Percentiles rank a stretch among this genome's conserved stretches.
phyloP scores from a whole-genome alignment of 306 rosid genomes.

The Quercus parvula region DNA sequence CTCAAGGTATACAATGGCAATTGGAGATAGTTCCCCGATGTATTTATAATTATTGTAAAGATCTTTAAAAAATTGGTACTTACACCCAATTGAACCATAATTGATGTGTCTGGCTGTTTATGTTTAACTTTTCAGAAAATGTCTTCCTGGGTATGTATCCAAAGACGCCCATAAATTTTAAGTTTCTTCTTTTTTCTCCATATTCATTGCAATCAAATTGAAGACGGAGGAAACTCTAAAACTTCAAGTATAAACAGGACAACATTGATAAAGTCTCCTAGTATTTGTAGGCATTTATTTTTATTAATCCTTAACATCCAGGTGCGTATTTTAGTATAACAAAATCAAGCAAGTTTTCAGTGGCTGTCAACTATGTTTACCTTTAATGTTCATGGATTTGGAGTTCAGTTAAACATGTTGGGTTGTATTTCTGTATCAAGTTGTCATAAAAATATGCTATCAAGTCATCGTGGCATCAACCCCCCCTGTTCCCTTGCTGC shows the following conservation, averaged over 20 bases:
- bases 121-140: not conserved
- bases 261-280: not conserved
- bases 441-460: not conserved
- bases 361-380: not conserved
- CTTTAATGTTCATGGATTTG: not conserved
- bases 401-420: not conserved
- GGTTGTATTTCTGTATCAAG: not conserved
- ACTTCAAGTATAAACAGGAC: not conserved
- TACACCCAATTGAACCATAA: not conserved
- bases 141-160: not conserved
- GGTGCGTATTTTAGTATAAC: too few species aligned
- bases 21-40: constrained; percentile 6
- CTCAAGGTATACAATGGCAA: constrained; percentile 54
- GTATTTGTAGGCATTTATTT: not conserved
- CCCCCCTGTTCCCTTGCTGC: not conserved
- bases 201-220: not conserved
- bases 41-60: not conserved
- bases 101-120: not conserved
- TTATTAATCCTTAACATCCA: too few species aligned
- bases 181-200: not conserved
- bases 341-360: not conserved
- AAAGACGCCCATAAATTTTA: not conserved
- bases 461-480: not conserved
- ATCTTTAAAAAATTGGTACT: not conserved
- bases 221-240: not conserved